Evolutionary conservation across 2,329 filamentous ascomycete genomes (phyloP).

Genomic region (Sclerotinia subarctica): DNA sequence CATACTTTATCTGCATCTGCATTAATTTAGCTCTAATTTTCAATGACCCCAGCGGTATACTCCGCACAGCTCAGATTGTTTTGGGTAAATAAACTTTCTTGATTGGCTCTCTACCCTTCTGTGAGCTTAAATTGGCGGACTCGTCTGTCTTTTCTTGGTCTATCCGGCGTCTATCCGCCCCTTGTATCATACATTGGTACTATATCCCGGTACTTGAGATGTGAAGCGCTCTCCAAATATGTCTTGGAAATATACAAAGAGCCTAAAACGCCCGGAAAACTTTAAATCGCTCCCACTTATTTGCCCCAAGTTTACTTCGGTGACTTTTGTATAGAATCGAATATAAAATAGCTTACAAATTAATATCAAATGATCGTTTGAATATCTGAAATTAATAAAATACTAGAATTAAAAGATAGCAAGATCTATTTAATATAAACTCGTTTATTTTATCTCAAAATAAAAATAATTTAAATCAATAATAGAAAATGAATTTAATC

Average conservation of each 20-base stretch:
- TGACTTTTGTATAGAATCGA: too few species aligned
- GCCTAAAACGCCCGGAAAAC: too few species aligned
- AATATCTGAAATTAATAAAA: too few species aligned
- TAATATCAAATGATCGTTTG: too few species aligned
- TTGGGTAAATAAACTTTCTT: neutral
- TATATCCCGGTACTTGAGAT: neutral
- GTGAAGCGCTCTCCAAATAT: neutral
- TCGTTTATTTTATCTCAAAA: too few species aligned
- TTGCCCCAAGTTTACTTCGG: neutral
- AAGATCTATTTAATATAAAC: too few species aligned
- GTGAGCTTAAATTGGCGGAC: neutral
- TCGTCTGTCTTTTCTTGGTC: neutral
- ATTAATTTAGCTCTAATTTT: neutral
- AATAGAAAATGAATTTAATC: too few species aligned
- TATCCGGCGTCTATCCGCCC: neutral
- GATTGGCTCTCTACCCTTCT: neutral
- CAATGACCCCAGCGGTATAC: neutral
- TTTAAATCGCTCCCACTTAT: neutral
- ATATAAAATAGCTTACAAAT: too few species aligned
- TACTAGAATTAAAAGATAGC: too few species aligned
- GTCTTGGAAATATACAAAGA: neutral
- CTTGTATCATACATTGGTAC: neutral
- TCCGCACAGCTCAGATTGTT: too few species aligned
- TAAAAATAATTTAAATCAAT: too few species aligned
- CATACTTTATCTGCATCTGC: neutral